Evolutionary conservation across 2,329 filamentous ascomycete genomes (phyloP).

Genomic region (Monosporascus sp.): DNA sequence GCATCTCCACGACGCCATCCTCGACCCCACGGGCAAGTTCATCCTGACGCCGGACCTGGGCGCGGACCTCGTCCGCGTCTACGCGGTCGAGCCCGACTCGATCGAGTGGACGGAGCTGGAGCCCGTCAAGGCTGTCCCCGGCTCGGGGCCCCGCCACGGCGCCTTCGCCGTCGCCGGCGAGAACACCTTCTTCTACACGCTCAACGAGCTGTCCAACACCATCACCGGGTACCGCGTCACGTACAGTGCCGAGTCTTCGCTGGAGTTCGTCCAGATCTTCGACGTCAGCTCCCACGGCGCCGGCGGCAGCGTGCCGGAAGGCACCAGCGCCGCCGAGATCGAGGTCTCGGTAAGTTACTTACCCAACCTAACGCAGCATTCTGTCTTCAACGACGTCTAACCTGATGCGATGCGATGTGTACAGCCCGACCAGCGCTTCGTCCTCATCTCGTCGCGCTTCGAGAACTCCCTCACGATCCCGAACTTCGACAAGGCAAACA

Average conservation of each 20-base stretch:
- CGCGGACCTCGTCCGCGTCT: constrained; percentile 55
- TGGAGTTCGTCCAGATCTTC: constrained; percentile 43
- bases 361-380: no score
- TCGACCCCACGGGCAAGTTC: constrained; percentile 61
- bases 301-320: constrained; percentile 31
- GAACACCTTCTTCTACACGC: constrained; percentile 52
- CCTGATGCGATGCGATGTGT: background rate
- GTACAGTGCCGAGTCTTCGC: constrained; percentile 38
- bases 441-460: constrained; percentile 64
- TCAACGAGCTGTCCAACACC: constrained; percentile 55
- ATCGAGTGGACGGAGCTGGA: constrained; percentile 33
- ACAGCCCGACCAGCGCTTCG: constrained; percentile 54
- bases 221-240: constrained; percentile 51
- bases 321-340: constrained; percentile 50
- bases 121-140: constrained; percentile 39
- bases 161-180: constrained; percentile 44
- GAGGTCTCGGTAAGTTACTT: constrained; percentile 46
- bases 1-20: constrained; percentile 59
- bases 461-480: constrained; percentile 48
- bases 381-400: no score
- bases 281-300: constrained; percentile 42
- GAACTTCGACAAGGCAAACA: constrained; percentile 39
- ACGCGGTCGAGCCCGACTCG: constrained; percentile 43
- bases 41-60: constrained; percentile 62
- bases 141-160: constrained; percentile 60